Base-by-base conservation (phyloP, 1,139 yeast genomes). In the Pichia sp. region DNA sequence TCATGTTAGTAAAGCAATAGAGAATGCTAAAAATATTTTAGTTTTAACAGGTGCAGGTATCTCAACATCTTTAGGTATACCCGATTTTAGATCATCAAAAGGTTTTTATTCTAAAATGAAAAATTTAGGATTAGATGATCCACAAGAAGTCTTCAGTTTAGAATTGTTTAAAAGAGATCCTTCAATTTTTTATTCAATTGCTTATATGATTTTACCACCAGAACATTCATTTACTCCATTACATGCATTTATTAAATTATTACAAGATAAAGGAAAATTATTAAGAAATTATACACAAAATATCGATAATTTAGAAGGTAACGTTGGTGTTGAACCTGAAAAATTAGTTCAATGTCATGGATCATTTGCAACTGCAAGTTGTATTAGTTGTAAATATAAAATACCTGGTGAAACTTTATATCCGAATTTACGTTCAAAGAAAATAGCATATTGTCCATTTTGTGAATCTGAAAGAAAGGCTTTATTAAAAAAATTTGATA, bases 21-120 rank as follows among this genome's bases (percentile, higher is more conserved):
- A 69, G 22, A 67, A 66, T 10, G 78, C 94, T 1, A 61, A 72
- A 22, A 82, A 80, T 46, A 76, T 92, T 23, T 59, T 92, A 50
- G 95, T 92, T 1, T 68, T 92, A 27, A 87, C 97, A 0, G 98
- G 98, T 5, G 98, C 98, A 0, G 98, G 98, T 22, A 89, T 92
- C 38, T 87, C 96, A 7, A 90, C 97, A 0, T 71, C 85, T 1
- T 89, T 95, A 28, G 97, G 97, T 1, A 90, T 90, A 40, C 98
- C 96, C 20, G 98, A 92, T 65, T 92, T 92, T 66, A 75, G 98
- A 59, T 89, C 97, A 0, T 80, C 89, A 9, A 73, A 84, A 52
- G 98, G 98, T 38, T 78, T 92, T 49, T 92, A 92, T 63, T 73
- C 87, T 2, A 76, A 77, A 58, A 76, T 92, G 51, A 72, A 74